phyloP scores from a whole-genome alignment of 2,329 filamentous ascomycete genomes.

The Diaporthe nobilis region DNA sequence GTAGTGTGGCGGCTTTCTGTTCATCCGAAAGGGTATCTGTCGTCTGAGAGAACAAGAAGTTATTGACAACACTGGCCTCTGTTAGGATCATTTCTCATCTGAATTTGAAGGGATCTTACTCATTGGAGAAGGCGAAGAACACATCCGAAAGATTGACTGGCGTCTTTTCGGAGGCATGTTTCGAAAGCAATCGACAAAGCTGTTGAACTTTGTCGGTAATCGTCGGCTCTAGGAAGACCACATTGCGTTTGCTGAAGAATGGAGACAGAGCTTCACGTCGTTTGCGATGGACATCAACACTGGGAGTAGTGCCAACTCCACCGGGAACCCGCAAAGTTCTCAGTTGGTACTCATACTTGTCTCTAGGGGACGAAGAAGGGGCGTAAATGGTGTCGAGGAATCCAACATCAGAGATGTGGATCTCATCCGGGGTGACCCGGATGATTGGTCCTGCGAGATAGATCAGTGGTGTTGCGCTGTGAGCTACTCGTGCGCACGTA shows the following conservation, averaged over 20 bases:
- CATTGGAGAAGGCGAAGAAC: constrained; percentile 32
- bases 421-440: constrained; percentile 26
- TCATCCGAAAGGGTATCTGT: constrained; percentile 28
- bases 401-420: constrained; percentile 33
- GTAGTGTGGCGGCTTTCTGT: constrained; percentile 25
- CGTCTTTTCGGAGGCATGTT: constrained; percentile 22
- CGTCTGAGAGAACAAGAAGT: constrained; percentile 26
- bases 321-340: constrained; percentile 29
- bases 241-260: constrained; percentile 35
- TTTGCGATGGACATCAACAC: constrained; percentile 26
- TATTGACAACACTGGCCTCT: constrained; percentile 20
- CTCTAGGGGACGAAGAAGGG: constrained; percentile 27
- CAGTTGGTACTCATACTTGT: constrained; percentile 33
- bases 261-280: constrained; percentile 31
- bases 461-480: constrained; percentile 27
- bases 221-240: constrained; percentile 18
- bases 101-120: constrained; percentile 19
- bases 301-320: constrained; percentile 32
- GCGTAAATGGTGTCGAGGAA: constrained; percentile 35
- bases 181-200: constrained; percentile 29
- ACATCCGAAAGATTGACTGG: constrained; percentile 34
- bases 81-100: constrained; percentile 25
- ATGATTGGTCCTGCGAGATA: constrained; percentile 30
- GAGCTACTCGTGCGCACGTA: constrained; percentile 27
- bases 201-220: constrained; percentile 31